Evolutionary conservation across 2,329 filamentous ascomycete genomes (phyloP), one percentile per base, ranked within the genome.

Genomic region (Xylariaceae sp.): DNA sequence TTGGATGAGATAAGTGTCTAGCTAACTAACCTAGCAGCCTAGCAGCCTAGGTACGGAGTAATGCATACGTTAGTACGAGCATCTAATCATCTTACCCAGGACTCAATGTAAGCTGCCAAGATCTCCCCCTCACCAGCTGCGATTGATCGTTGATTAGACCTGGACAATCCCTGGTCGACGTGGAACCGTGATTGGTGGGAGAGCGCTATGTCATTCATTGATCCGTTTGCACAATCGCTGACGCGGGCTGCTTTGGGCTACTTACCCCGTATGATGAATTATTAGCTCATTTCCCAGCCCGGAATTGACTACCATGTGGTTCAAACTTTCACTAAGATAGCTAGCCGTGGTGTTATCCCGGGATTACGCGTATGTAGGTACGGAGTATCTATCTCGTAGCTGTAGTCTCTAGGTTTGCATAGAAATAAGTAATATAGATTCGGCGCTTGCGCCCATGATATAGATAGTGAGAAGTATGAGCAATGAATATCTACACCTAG

Each of bases 91-190:
- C 47, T 50, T 44, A 50, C 19, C 42, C 32, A 37, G 5, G 29
- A 50, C 53, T 53, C 54, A 48, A 57, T n/a, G n/a, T n/a, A 56
- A 48, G 48, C 54, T 53, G 44, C 42, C 53, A 50, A 37, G 32
- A 16, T 9, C 32, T 37, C 32, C 32, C 32, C 32, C 32, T n/a
- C n/a, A n/a, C n/a, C n/a, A n/a, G 32, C 32, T 12, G 32, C 32
- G 6, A n/a, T 3, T 7, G 32, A 37, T 37, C 14, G 32, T 37
- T 37, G 6, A 37, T 37, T 10, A 37, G 32, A 16, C 14, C 32
- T 16, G 32, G 32, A 4, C 32, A 14, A 16, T 10, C 3, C 14
- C 32, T 16, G 32, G 32, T 10, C 32, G 14, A 16, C 32, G 14
- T 3, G 7, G 12, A 37, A 14, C 14, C 43, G 50, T 54, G 57